Base-by-base conservation (phyloP, 2,329 filamentous ascomycete genomes). In the Teratosphaeria pseudoeucalypti region DNA sequence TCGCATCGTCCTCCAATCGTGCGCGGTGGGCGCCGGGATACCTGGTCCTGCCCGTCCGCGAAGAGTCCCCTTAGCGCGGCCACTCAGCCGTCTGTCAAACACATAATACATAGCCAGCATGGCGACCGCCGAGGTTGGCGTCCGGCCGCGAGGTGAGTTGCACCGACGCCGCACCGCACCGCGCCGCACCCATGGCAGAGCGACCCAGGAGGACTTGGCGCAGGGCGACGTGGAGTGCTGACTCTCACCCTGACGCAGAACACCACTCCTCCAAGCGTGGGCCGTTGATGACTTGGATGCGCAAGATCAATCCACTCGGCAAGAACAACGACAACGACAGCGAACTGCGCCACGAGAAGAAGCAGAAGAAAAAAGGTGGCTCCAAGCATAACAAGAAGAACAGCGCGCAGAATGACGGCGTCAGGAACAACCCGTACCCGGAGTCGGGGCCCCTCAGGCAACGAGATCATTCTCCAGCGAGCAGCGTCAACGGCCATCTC, bases 221-320 rank as follows among this genome's bases (percentile, higher is more conserved):
- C 65, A 69, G 67, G 65, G 62, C 65, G 64, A 34, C 49, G 47
- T 62, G 58, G 29, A 12, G 19, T 59, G 52, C 52, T 57, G 27
- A 61, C 29, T n/a, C 52, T 43, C 37, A 6, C 39, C 14, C 16
- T 19, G 4, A 43, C 12, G 4, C 55, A 39, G 67, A 75, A 91
- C 88, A 91, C 73, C 83, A 85, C 66, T 80, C 85, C 70, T 83
- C 82, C 67, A 88, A 90, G 65, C 87, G 91, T 67, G 85, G 89
- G 64, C 92, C 92, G 27, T 97, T 97, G 72, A 84, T 92, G 54
- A 89, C 86, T 66, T 95, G 92, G 88, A 90, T 99, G 79, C 95
- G 92, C 80, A 92, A 92, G 70, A 83, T 97, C 60, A 86, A 91
- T 62, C 92, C 87, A 73, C 87, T 96, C 76, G 34, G 34, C 14